These are phyloP conservation scores for Microdochium trichocladiopsis DNA, from an alignment of 2,329 filamentous ascomycete genomes.

Conservation along the genomic window DNA sequence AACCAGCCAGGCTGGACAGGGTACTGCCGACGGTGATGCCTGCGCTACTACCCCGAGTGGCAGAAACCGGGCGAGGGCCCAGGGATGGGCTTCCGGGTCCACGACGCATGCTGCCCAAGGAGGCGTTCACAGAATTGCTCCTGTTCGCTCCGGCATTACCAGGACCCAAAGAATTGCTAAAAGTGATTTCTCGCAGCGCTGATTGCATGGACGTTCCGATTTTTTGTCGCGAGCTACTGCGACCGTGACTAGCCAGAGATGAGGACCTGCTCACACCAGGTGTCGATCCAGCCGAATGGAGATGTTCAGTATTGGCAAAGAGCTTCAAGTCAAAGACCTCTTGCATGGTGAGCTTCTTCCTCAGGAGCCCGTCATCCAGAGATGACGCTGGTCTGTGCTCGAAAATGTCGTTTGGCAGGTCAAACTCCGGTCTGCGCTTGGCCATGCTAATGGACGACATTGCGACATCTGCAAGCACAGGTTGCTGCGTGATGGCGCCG, in stretches of 20 bases:
- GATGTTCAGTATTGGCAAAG: slow-evolving; percentile 68
- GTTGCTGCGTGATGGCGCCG: slow-evolving; percentile 83
- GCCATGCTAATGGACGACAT: slow-evolving; percentile 92
- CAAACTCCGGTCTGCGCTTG: slow-evolving; percentile 45
- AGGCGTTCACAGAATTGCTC: slow-evolving; percentile 37
- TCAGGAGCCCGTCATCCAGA: slow-evolving; percentile 15
- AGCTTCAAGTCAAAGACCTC: slow-evolving; percentile 68
- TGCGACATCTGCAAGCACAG: slow-evolving; percentile 82
- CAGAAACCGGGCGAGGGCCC: slow-evolving; percentile 12
- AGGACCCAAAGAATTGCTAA: slow-evolving; percentile 27
- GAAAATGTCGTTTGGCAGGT: slow-evolving; percentile 23
- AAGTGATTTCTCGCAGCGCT: slow-evolving; percentile 15
- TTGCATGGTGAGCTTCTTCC: slow-evolving; percentile 35
- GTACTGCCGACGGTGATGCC: slow-evolving; percentile 31
- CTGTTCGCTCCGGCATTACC: slow-evolving; percentile 29
- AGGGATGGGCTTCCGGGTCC: slow-evolving; percentile 12
- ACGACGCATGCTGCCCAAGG: slow-evolving; percentile 25
- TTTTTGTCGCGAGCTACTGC: background rate
- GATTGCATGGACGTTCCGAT: background rate
- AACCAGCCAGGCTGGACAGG: background rate
- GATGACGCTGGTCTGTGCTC: slow-evolving; percentile 12
- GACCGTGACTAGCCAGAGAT: slow-evolving; percentile 24
- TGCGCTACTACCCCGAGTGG: slow-evolving; percentile 17
- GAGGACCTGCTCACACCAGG: slow-evolving; percentile 19
- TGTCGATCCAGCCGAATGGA: slow-evolving; percentile 38